A percentile compares a stretch with the other conserved stretches of the same genome.
Conservation (phyloP, 352 stramenopile species). For the Globisporangium apiculatum region DNA sequence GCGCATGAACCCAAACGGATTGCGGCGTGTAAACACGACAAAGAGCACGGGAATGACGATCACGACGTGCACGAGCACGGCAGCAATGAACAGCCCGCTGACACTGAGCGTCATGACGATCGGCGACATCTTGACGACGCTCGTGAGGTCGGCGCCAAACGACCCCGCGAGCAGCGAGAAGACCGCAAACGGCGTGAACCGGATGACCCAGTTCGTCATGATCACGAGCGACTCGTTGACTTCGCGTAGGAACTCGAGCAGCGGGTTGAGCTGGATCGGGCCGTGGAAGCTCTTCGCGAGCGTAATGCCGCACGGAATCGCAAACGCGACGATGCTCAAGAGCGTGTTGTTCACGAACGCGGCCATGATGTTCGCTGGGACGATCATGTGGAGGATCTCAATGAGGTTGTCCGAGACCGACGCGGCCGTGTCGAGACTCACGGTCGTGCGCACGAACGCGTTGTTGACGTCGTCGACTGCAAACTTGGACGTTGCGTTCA, state of each 20-base stretch:
- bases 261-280: slow-evolving; percentile 57
- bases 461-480: slow-evolving; percentile 48
- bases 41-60: slow-evolving; percentile 58
- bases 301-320: slow-evolving; percentile 51
- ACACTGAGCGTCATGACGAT: slow-evolving; percentile 38
- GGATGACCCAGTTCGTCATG: slow-evolving; percentile 68
- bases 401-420: slow-evolving; percentile 63
- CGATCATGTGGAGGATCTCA: slow-evolving; percentile 45
- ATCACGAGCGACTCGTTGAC: slow-evolving; percentile 73
- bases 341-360: slow-evolving; percentile 61
- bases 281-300: slow-evolving; percentile 68
- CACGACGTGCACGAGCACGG: slow-evolving; percentile 52
- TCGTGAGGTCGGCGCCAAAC: slow-evolving; percentile 33
- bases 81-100: slow-evolving; percentile 28
- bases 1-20: slow-evolving; percentile 68
- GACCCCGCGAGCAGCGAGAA: slow-evolving; percentile 63
- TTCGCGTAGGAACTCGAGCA: slow-evolving; percentile 74
- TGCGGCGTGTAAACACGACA: slow-evolving; percentile 44
- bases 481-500: slow-evolving; percentile 42
- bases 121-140: slow-evolving; percentile 33
- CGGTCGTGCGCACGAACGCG: slow-evolving; percentile 38
- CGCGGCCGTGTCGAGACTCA: slow-evolving; percentile 26
- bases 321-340: slow-evolving; percentile 66
- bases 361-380: slow-evolving; percentile 68
- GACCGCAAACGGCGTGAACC: slow-evolving; percentile 67